phyloP scores from a whole-genome alignment of 768 basidiomycete species.

The Polyporus arcularius region DNA sequence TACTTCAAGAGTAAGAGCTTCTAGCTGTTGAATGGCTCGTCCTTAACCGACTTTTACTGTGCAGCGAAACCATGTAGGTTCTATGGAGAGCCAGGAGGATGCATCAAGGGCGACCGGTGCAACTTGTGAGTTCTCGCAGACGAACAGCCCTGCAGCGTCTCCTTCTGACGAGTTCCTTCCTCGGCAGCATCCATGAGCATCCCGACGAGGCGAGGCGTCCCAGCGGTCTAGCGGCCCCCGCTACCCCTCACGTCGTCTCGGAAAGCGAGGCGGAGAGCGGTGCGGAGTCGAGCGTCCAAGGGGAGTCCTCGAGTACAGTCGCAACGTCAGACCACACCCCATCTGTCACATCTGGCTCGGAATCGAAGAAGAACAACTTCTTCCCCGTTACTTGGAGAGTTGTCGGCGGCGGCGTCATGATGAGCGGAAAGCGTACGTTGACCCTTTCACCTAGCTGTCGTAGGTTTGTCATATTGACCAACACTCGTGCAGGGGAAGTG shows the following conservation, averaged over 20 bases:
- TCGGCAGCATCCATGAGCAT: conserved; percentile 8
- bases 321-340: conserved; percentile 1
- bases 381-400: conserved; percentile 76
- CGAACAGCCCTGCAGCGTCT: neutral
- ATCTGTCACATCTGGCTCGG: conserved; percentile 2
- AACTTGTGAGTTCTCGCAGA: conserved; percentile 13
- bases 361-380: conserved; percentile 45
- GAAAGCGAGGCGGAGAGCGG: conserved; percentile 16
- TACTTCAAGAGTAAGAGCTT: conserved; percentile 17
- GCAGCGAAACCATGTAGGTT: conserved; percentile 23
- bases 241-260: neutral
- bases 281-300: conserved; percentile 9
- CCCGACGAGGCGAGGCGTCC: neutral
- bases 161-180: neutral
- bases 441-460: neutral
- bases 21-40: neutral
- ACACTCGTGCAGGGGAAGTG: conserved; percentile 22
- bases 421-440: conserved; percentile 43
- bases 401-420: conserved; percentile 75
- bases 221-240: conserved; percentile 1
- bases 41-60: neutral
- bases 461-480: neutral
- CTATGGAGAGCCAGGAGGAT: conserved; percentile 14
- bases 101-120: conserved; percentile 23
- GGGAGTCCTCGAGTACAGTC: neutral